Percentiles rank a stretch among this genome's conserved stretches.
Conservation (phyloP, 305 asterid species). For the Andrographis paniculata region DNA sequence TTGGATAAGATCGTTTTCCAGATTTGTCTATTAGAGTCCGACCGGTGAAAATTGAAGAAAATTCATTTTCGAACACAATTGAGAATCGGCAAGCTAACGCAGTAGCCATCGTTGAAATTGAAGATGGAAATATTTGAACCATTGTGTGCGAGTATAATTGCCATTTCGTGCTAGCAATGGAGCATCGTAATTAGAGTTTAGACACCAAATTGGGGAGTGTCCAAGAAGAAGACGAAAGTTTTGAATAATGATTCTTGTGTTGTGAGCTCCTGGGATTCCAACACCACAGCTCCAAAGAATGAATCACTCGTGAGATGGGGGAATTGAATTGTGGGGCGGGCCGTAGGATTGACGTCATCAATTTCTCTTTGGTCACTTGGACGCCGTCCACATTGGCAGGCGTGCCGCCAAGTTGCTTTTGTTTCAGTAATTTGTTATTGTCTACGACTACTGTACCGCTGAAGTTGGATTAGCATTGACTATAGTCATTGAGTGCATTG, state of each 20-base stretch:
- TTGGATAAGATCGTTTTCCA: background rate
- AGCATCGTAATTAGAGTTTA: conserved; percentile 6
- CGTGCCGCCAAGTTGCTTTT: conserved; percentile 20
- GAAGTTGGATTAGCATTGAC: too few relatives aligned
- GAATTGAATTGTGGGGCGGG: background rate
- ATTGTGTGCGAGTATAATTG: conserved; percentile 19
- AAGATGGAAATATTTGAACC: conserved; percentile 12
- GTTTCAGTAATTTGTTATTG: conserved; percentile 4
- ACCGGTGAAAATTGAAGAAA: too few relatives aligned
- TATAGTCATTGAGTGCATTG: too few relatives aligned
- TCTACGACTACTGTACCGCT: too few relatives aligned
- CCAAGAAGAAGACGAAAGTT: too few relatives aligned
- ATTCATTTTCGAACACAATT: too few relatives aligned
- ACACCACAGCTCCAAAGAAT: conserved; percentile 13
- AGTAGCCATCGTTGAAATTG: conserved; percentile 25
- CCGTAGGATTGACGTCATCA: conserved; percentile 11
- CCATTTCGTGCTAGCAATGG: conserved; percentile 12
- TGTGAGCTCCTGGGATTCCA: too few relatives aligned
- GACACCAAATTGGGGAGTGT: too few relatives aligned
- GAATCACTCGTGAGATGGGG: background rate
- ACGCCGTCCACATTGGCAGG: conserved; percentile 25
- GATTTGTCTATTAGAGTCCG: background rate
- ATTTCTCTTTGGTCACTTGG: conserved; percentile 10
- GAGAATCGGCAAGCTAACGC: background rate
- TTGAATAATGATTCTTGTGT: too few relatives aligned